Conservation (phyloP, 176 grass and related monocot genomes). For the Cocos nucifera region DNA sequence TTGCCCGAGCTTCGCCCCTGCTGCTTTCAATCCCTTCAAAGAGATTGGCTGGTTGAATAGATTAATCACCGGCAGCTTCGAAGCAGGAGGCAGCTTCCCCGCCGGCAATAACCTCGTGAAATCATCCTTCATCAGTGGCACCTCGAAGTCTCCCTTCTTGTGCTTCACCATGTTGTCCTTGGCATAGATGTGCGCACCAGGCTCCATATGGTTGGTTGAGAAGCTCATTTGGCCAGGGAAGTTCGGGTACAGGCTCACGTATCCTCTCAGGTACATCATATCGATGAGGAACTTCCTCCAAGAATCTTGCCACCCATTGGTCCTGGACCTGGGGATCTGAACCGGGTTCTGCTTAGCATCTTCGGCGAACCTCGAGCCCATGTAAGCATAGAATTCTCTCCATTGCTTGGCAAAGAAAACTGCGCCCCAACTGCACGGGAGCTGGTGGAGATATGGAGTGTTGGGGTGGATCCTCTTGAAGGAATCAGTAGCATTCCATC, state of each 20-base stretch:
- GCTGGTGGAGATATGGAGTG: slow-evolving; percentile 93
- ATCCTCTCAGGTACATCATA: slow-evolving; percentile 95
- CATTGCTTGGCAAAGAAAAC: slow-evolving; percentile 98
- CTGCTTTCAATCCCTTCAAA: slow-evolving; percentile 70
- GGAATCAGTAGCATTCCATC: slow-evolving; percentile 74
- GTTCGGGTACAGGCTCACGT: slow-evolving; percentile 84
- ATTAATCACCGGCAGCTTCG: slow-evolving; percentile 70
- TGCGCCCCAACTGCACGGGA: slow-evolving; percentile 99
- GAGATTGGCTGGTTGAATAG: slow-evolving; percentile 90
- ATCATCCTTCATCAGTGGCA: slow-evolving; percentile 67
- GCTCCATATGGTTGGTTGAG: slow-evolving; percentile 99
- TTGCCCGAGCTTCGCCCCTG: slow-evolving; percentile 71
- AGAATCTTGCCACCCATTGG: slow-evolving; percentile 91
- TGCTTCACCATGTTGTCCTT: slow-evolving; percentile 72
- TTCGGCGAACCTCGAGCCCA: slow-evolving; percentile 68
- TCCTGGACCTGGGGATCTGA: slow-evolving; percentile 82
- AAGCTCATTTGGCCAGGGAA: slow-evolving; percentile 88
- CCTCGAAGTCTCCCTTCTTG: slow-evolving; percentile 62
- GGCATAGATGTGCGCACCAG: slow-evolving; percentile 87
- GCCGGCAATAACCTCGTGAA: slow-evolving; percentile 54
- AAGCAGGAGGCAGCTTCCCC: slow-evolving; percentile 83
- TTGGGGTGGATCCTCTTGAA: slow-evolving; percentile 65
- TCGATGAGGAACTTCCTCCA: slow-evolving; percentile 99
- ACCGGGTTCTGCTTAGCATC: slow-evolving; percentile 83
- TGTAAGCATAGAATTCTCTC: slow-evolving; percentile 99